These are phyloP conservation scores for Nicotiana paniculata DNA, from an alignment of 257 asterid genomes.

Conservation along the genomic window DNA sequence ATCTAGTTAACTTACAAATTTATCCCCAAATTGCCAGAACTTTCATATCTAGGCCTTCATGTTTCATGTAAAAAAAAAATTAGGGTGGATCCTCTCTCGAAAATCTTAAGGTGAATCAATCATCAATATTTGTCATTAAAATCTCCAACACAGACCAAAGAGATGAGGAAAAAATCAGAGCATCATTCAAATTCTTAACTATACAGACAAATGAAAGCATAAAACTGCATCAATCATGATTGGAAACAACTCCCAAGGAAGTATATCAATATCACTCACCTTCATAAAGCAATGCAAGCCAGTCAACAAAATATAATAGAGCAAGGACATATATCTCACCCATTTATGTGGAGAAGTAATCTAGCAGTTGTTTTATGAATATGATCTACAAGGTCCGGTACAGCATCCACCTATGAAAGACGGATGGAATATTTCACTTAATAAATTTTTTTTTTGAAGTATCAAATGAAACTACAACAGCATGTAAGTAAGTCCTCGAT, in stretches of 20 bases:
- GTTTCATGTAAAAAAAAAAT: not conserved
- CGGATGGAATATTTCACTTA: not conserved
- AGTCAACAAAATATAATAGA: not conserved
- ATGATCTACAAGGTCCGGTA: slow-evolving; percentile 77
- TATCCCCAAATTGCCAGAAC: not conserved
- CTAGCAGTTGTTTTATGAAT: slow-evolving; percentile 89
- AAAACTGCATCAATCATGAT: not conserved
- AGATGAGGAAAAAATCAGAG: not conserved
- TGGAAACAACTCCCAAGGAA: not conserved
- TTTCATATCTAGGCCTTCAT: not conserved
- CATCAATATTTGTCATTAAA: not conserved
- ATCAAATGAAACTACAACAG: not conserved
- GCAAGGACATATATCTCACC: slow-evolving; percentile 48
- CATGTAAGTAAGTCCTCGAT: not conserved
- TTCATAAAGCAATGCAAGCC: not conserved
- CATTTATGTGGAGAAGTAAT: slow-evolving; percentile 75
- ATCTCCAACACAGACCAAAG: not conserved
- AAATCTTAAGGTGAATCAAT: not conserved
- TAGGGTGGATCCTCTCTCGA: not conserved
- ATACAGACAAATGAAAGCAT: not conserved
- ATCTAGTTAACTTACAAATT: not conserved
- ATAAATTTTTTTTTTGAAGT: not conserved
- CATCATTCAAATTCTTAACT: not conserved
- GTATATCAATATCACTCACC: not conserved
- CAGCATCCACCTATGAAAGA: slow-evolving; percentile 81